Evolutionary conservation across 768 basidiomycete species (phyloP).

Genomic region (Fibroporia radiculosa): DNA sequence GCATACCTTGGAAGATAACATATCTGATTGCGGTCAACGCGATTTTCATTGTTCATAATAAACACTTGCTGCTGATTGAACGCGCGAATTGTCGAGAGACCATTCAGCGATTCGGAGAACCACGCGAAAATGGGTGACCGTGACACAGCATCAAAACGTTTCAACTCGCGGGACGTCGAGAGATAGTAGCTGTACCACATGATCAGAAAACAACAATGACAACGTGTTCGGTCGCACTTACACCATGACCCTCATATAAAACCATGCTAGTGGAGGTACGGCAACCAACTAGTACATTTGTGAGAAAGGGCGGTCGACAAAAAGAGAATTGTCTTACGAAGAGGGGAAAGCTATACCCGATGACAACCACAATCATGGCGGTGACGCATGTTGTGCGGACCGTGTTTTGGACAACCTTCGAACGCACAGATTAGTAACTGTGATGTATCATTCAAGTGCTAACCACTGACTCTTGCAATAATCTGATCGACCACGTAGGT

Average conservation of each 20-base stretch:
- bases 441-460: not conserved
- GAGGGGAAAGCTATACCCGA: constrained; percentile 74
- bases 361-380: constrained; percentile 59
- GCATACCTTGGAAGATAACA: constrained; percentile 34
- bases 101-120: constrained; percentile 73
- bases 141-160: constrained; percentile 82
- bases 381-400: constrained; percentile 57
- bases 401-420: constrained; percentile 56
- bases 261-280: constrained; percentile 66
- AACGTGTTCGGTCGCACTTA: constrained; percentile 29
- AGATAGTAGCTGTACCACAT: constrained; percentile 64
- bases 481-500: constrained; percentile 81
- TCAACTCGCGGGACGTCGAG: constrained; percentile 78
- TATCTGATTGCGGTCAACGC: constrained; percentile 82
- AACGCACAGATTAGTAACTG: constrained; percentile 5
- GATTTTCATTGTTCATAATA: constrained; percentile 55
- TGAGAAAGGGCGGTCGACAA: not conserved
- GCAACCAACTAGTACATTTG: constrained; percentile 41
- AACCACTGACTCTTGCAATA: constrained; percentile 45
- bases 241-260: constrained; percentile 78
- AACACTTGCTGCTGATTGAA: constrained; percentile 69
- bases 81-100: constrained; percentile 77
- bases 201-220: not conserved
- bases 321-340: constrained; percentile 48
- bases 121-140: constrained; percentile 88